phyloP scores from a whole-genome alignment of 306 rosid genomes.

The Malus sylvestris region DNA sequence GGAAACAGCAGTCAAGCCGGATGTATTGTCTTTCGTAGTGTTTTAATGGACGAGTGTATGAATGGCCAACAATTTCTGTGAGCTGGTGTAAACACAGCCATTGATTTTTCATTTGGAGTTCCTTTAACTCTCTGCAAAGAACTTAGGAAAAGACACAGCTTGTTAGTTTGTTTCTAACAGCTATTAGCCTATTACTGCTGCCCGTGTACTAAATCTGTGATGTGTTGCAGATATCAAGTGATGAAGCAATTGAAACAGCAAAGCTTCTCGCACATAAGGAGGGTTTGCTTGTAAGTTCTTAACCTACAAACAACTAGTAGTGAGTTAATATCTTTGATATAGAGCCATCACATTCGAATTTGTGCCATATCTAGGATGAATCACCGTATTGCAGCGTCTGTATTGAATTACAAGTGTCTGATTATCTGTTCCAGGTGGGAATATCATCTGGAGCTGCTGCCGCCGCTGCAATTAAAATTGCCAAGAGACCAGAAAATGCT shows the following conservation, averaged over 20 bases:
- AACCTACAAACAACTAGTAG: conserved; percentile 1
- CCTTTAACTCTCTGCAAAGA: not conserved
- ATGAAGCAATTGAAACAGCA: conserved; percentile 67
- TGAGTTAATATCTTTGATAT: not conserved
- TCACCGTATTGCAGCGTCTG: not conserved
- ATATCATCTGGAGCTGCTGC: conserved; percentile 76
- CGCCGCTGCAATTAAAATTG: conserved; percentile 59
- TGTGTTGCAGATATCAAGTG: conserved; percentile 52
- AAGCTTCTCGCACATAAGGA: conserved; percentile 63
- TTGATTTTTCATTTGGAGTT: not conserved
- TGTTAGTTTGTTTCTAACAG: not conserved
- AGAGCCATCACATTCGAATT: not conserved
- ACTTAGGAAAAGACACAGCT: not conserved
- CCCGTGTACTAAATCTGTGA: not conserved
- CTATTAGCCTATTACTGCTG: not conserved
- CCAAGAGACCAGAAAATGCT: conserved; percentile 60
- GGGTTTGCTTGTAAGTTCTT: conserved; percentile 70
- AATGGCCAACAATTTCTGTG: not conserved
- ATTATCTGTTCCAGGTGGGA: conserved; percentile 47
- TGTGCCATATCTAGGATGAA: not conserved
- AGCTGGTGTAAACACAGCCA: not conserved
- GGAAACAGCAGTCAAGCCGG: not conserved
- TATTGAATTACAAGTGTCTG: not conserved
- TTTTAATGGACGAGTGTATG: not conserved
- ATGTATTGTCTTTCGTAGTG: not conserved